phyloP scores from a whole-genome alignment of 1,139 yeast species.

The Saccharomyces hybrid region DNA sequence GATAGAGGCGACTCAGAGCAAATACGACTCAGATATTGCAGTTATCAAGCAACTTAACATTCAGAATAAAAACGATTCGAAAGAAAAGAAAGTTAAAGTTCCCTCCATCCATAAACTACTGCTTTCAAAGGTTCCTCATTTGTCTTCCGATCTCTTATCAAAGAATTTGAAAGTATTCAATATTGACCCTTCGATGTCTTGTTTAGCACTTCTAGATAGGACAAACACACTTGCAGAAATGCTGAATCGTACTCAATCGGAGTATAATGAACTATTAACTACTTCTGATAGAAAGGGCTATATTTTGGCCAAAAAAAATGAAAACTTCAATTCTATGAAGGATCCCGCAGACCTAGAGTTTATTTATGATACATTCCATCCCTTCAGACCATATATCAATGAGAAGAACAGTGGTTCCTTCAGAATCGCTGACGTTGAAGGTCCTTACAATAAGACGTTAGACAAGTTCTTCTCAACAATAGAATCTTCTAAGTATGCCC shows the following conservation, averaged over 20 bases:
- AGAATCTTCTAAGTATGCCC: conserved; percentile 71
- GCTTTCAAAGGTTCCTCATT: conserved; percentile 60
- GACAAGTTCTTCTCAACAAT: conserved; percentile 80
- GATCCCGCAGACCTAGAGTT: conserved; percentile 40
- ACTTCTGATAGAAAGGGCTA: conserved; percentile 40
- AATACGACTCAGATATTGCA: conserved; percentile 18
- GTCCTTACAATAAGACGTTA: conserved; percentile 66
- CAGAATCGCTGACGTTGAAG: conserved; percentile 39
- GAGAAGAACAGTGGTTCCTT: conserved; percentile 28
- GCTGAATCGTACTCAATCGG: conserved; percentile 44
- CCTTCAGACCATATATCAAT: conserved; percentile 57
- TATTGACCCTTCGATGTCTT: conserved; percentile 39
- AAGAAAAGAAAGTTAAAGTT: conserved; percentile 37
- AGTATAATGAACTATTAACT: conserved; percentile 31
- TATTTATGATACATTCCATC: conserved; percentile 77
- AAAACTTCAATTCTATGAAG: conserved; percentile 36
- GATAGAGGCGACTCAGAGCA: conserved; percentile 40
- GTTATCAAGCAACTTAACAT: conserved; percentile 1
- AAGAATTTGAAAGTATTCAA: conserved; percentile 43
- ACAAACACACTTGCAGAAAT: conserved; percentile 35
- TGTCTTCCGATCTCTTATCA: conserved; percentile 73
- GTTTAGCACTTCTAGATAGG: conserved; percentile 34
- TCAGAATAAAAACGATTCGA: conserved; percentile 21
- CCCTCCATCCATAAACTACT: conserved; percentile 64
- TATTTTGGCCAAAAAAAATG: conserved; percentile 58